These are phyloP conservation scores for Colletotrichum brevisporum DNA, from an alignment of 2,329 filamentous ascomycete species.

Conservation along the genomic window DNA sequence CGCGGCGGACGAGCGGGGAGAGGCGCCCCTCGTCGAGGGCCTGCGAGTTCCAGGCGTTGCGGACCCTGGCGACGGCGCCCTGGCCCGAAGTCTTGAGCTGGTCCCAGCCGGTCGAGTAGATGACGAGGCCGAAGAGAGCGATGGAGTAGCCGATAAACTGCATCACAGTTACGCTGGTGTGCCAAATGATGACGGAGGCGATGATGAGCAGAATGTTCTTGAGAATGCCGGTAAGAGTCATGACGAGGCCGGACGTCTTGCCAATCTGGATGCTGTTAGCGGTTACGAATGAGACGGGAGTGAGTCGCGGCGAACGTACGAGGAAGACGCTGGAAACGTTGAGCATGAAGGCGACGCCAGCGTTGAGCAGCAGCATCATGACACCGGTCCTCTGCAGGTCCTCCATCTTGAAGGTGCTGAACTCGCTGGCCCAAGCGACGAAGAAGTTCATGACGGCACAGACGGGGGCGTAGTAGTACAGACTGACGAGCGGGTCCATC, in stretches of 20 bases:
- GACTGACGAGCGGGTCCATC: slow-evolving; percentile 89
- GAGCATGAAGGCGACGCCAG: slow-evolving; percentile 82
- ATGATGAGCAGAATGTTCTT: slow-evolving; percentile 89
- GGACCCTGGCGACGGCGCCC: slow-evolving; percentile 35
- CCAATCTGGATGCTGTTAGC: slow-evolving; percentile 74
- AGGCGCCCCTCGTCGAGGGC: slow-evolving; percentile 42
- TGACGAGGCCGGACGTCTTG: slow-evolving; percentile 87
- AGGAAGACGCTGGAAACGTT: slow-evolving; percentile 90
- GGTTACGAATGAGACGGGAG: too few relatives aligned
- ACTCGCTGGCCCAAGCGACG: slow-evolving; percentile 78
- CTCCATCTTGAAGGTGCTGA: slow-evolving; percentile 74
- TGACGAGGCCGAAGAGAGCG: slow-evolving; percentile 67
- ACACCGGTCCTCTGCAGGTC: slow-evolving; percentile 77
- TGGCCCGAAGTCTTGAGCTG: slow-evolving; percentile 44
- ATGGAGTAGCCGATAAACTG: slow-evolving; percentile 85
- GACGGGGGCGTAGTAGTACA: slow-evolving; percentile 91
- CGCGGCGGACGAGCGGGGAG: slow-evolving; percentile 44
- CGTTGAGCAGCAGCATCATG: slow-evolving; percentile 78
- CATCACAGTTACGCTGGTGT: slow-evolving; percentile 76
- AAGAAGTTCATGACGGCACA: slow-evolving; percentile 86
- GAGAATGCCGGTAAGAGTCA: slow-evolving; percentile 88
- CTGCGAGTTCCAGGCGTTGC: slow-evolving; percentile 40
- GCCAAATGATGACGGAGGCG: slow-evolving; percentile 83
- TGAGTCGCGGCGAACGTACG: slow-evolving; percentile 64
- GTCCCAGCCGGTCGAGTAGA: slow-evolving; percentile 63